phyloP scores from a whole-genome alignment of 164 flowering plant species.

The Platanus orientalis region DNA sequence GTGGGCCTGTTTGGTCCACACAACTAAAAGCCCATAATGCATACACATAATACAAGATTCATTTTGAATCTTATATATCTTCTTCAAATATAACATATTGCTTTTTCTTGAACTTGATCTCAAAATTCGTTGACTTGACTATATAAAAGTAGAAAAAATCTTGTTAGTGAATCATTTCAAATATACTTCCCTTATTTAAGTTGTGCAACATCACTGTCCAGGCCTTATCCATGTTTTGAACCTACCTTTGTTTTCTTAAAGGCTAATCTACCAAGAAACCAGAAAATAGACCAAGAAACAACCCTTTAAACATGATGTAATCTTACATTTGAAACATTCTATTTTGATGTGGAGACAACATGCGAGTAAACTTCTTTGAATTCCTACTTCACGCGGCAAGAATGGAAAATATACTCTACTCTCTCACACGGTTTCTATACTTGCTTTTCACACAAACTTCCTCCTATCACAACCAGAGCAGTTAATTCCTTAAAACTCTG shows the following conservation, averaged over 20 bases:
- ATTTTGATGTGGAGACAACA: not conserved
- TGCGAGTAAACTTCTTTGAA: conserved; percentile 4
- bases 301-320: not conserved
- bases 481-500: no score
- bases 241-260: not conserved
- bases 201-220: not conserved
- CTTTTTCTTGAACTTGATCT: not conserved
- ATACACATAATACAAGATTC: no score
- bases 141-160: not conserved
- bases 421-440: not conserved
- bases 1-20: no score
- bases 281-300: not conserved
- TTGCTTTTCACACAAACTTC: conserved; percentile 1
- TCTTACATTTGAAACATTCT: not conserved
- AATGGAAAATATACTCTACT: not conserved
- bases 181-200: not conserved
- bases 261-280: not conserved
- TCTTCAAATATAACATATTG: not conserved
- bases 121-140: not conserved
- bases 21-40: no score
- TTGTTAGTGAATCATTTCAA: not conserved
- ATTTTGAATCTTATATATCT: no score
- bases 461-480: not conserved
- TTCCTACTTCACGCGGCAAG: conserved; percentile 3
- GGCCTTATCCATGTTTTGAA: not conserved